Evolutionary conservation across 1,284 basidiomycete genomes (phyloP).

Genomic region (Microbotryum scabiosae): DNA sequence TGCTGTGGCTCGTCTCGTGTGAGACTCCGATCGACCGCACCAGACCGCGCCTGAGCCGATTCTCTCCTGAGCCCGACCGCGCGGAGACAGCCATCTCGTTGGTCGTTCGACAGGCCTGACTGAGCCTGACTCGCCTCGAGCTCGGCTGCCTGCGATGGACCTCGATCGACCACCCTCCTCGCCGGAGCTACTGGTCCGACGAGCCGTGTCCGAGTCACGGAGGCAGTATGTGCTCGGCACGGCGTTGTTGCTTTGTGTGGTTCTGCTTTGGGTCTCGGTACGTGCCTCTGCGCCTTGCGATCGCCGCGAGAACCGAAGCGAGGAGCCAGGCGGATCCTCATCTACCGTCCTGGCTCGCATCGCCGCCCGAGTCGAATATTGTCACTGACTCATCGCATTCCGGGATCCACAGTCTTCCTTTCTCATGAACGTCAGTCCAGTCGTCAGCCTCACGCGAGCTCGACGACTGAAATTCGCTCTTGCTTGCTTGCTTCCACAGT

Average conservation of each 20-base stretch:
- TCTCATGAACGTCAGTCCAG: constrained; percentile 26
- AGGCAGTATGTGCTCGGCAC: constrained; percentile 63
- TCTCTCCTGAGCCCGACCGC: no score
- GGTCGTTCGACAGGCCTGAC: no score
- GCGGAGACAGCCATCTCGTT: no score
- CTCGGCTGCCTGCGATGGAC: no score
- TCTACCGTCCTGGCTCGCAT: neutral
- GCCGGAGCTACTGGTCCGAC: no score
- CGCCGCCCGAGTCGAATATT: no score
- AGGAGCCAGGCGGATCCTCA: neutral
- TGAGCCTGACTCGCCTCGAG: no score
- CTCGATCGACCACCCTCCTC: no score
- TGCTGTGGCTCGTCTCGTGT: neutral
- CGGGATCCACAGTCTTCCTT: constrained; percentile 19
- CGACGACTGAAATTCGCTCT: neutral
- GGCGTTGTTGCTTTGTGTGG: constrained; percentile 63
- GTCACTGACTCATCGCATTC: no score
- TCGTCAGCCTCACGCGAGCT: constrained; percentile 1
- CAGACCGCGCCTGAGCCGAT: no score
- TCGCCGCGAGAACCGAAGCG: neutral
- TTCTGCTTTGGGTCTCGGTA: constrained; percentile 65
- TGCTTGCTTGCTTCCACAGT: constrained; percentile 7
- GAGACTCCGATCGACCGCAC: no score
- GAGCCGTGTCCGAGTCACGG: constrained; percentile 2
- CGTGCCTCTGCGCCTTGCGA: neutral